Percentiles rank a stretch among this genome's conserved stretches.
Evolutionary conservation across 345 rosid species (phyloP).

Genomic region (Eucalyptus victrix): DNA sequence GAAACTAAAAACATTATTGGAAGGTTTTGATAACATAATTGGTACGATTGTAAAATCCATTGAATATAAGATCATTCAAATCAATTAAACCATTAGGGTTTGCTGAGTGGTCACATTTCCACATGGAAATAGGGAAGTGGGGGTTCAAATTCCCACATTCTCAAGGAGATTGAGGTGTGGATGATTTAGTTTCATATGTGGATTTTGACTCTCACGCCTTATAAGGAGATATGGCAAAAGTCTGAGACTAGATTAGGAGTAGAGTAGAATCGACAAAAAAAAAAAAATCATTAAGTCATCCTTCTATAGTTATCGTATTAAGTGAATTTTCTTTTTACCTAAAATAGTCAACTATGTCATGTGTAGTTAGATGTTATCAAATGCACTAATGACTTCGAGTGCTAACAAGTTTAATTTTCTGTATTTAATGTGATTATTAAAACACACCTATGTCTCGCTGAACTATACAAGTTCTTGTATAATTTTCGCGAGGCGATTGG

Average conservation of each 20-base stretch:
- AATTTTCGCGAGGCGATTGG: not conserved
- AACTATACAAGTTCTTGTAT: not conserved
- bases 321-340: not conserved
- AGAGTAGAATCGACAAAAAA: rapidly evolving
- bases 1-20: not conserved
- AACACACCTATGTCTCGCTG: not conserved
- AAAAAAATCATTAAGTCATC: not conserved
- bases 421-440: too few relatives aligned
- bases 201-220: too few relatives aligned
- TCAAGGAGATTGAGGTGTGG: rapidly evolving
- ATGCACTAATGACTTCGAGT: not conserved
- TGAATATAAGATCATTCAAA: too few relatives aligned
- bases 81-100: too few relatives aligned
- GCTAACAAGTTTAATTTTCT: too few relatives aligned
- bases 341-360: not conserved
- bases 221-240: rapidly evolving
- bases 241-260: too few relatives aligned
- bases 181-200: rapidly evolving
- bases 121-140: too few relatives aligned
- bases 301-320: rapidly evolving
- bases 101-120: too few relatives aligned
- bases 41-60: too few relatives aligned
- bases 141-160: too few relatives aligned
- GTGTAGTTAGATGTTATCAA: not conserved
- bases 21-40: too few relatives aligned